phyloP scores from a whole-genome alignment of 1,139 yeast genomes.

The Magnusiomyces starmeri region DNA sequence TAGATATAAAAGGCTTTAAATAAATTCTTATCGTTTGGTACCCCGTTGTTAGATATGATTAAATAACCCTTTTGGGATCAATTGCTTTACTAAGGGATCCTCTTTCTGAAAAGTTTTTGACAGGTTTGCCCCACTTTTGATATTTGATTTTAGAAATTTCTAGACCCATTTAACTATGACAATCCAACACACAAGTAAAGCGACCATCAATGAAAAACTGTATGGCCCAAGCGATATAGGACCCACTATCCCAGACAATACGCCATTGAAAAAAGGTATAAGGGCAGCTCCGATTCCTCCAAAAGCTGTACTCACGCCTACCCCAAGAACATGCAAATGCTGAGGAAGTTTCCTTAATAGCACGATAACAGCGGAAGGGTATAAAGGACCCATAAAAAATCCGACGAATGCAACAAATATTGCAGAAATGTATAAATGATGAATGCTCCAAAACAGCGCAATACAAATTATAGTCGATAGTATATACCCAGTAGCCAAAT shows the following conservation, averaged over 20 bases:
- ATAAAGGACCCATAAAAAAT: conserved; percentile 68
- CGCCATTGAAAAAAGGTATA: conserved; percentile 30
- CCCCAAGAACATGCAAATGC: conserved; percentile 55
- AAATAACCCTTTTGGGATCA: too few species aligned
- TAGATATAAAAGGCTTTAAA: background rate
- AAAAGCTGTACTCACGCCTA: conserved; percentile 70
- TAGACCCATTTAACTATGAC: conserved; percentile 8
- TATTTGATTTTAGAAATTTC: background rate
- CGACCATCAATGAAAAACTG: conserved; percentile 22
- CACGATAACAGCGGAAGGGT: conserved; percentile 67
- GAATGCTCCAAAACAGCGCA: conserved; percentile 28
- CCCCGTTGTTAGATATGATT: too few species aligned
- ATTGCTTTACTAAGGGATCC: background rate
- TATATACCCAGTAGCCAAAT: conserved; percentile 21
- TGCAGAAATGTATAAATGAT: conserved; percentile 27
- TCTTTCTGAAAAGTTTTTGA: background rate
- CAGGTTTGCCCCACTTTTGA: background rate
- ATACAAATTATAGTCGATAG: conserved; percentile 22
- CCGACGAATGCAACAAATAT: conserved; percentile 50
- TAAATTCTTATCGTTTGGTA: too few species aligned
- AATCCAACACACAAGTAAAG: conserved; percentile 27
- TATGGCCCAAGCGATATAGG: conserved; percentile 30
- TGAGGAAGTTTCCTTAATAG: conserved; percentile 57
- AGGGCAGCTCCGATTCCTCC: conserved; percentile 77
- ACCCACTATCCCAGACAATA: conserved; percentile 27